These are phyloP conservation scores for Claviceps fusiformis DNA, from an alignment of 2,329 filamentous ascomycete genomes.

Conservation along the genomic window DNA sequence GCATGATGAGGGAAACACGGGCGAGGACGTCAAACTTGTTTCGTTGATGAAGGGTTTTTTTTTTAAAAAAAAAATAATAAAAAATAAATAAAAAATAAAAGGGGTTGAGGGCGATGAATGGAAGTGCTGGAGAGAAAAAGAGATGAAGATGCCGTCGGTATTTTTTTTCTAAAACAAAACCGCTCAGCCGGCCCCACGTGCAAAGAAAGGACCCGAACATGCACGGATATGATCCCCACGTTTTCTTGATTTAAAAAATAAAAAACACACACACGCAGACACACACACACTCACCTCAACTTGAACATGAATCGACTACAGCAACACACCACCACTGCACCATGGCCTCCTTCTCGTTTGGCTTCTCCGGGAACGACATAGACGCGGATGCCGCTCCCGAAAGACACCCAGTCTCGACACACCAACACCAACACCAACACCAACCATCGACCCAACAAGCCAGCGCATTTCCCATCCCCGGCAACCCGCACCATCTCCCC, in stretches of 20 bases:
- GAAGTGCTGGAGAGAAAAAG: too few relatives aligned
- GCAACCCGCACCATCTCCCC: slow-evolving; percentile 41
- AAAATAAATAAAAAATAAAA: too few relatives aligned
- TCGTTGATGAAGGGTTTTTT: too few relatives aligned
- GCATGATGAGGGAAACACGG: slow-evolving; percentile 9
- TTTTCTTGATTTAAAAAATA: background rate
- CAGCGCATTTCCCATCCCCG: slow-evolving; percentile 47
- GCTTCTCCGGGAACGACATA: slow-evolving; percentile 52
- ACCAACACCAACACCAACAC: background rate
- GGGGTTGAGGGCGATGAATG: too few relatives aligned
- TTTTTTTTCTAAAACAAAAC: too few relatives aligned
- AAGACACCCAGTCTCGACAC: too few relatives aligned
- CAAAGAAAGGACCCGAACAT: background rate
- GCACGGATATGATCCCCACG: background rate
- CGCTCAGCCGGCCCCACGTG: background rate
- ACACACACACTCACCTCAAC: background rate
- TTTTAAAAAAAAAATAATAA: too few relatives aligned
- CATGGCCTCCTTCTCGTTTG: slow-evolving; percentile 42
- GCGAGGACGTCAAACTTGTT: too few relatives aligned
- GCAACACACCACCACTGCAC: background rate
- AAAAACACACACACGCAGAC: background rate
- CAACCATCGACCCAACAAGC: slow-evolving; percentile 12
- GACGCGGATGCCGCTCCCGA: slow-evolving; percentile 23
- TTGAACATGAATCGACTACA: background rate
- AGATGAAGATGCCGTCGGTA: too few relatives aligned